Percentiles rank a stretch among this genome's conserved stretches.
phyloP scores from a whole-genome alignment of 2,329 filamentous ascomycete genomes.

The Claviceps quebecensis region DNA sequence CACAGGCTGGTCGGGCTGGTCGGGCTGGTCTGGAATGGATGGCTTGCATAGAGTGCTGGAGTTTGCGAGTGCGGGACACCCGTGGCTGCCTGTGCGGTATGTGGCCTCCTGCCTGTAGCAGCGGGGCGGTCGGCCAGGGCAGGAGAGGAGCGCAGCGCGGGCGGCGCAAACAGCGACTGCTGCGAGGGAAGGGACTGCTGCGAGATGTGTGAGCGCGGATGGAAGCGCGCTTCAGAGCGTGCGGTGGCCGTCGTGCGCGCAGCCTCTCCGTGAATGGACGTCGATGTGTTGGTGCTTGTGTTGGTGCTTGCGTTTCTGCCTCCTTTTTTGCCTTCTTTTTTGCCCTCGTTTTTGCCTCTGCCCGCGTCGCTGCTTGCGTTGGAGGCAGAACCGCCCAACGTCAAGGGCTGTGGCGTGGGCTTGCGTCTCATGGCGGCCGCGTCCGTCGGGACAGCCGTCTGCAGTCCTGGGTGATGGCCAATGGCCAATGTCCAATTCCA shows the following conservation, averaged over 20 bases:
- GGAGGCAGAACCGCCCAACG: slow-evolving; percentile 29
- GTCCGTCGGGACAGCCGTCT: background rate
- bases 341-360: background rate
- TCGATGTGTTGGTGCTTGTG: background rate
- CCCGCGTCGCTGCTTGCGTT: background rate
- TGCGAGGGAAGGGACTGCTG: background rate
- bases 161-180: background rate
- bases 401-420: slow-evolving; percentile 43
- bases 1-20: slow-evolving; percentile 1
- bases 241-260: background rate
- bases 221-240: background rate
- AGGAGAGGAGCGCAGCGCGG: slow-evolving; percentile 15
- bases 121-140: slow-evolving; percentile 30
- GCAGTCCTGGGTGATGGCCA: background rate
- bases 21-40: background rate
- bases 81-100: slow-evolving; percentile 9
- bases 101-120: slow-evolving; percentile 17
- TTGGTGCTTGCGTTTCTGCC: background rate
- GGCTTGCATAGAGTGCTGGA: no score
- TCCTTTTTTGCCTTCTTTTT: background rate
- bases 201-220: slow-evolving; percentile 4
- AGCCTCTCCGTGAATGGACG: background rate
- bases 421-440: slow-evolving; percentile 38
- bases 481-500: no score
- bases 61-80: slow-evolving; percentile 6